A percentile compares a stretch with the other conserved stretches of the same genome.
Conservation (phyloP, 441 rosid genomes). For the Cnidoscolus chayamansa region DNA sequence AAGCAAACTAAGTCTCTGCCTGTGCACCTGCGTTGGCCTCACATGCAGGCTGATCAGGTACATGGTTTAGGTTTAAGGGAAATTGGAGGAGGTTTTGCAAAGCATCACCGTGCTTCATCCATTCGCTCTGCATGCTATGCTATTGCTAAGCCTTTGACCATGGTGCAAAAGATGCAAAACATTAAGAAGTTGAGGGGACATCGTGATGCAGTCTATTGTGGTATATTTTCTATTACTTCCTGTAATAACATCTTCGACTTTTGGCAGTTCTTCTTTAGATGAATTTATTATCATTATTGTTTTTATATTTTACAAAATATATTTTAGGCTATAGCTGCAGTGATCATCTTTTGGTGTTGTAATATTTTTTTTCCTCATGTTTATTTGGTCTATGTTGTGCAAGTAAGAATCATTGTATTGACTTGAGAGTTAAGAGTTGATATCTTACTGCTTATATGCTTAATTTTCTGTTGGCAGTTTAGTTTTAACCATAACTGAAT, state of each 20-base stretch:
- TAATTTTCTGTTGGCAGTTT: background rate
- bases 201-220: constrained; percentile 97
- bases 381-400: background rate
- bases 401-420: constrained; percentile 8
- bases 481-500: background rate
- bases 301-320: constrained; percentile 1
- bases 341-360: background rate
- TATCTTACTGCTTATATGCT: background rate
- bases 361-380: background rate
- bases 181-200: constrained; percentile 86
- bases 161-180: constrained; percentile 96
- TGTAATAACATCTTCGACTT: constrained; percentile 14
- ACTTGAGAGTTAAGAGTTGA: background rate
- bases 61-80: constrained; percentile 84
- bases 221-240: constrained; percentile 43
- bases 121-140: constrained; percentile 80
- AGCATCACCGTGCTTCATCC: constrained; percentile 96
- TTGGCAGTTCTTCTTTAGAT: constrained; percentile 9
- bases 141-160: constrained; percentile 85
- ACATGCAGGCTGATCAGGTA: constrained; percentile 80
- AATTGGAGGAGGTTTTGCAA: constrained; percentile 93
- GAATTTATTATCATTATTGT: background rate
- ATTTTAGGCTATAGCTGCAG: background rate
- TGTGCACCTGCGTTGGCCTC: constrained; percentile 85
- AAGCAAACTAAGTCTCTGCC: constrained; percentile 52